phyloP scores from a whole-genome alignment of 352 stramenopile genomes.

The Globisporangium abappressorium region DNA sequence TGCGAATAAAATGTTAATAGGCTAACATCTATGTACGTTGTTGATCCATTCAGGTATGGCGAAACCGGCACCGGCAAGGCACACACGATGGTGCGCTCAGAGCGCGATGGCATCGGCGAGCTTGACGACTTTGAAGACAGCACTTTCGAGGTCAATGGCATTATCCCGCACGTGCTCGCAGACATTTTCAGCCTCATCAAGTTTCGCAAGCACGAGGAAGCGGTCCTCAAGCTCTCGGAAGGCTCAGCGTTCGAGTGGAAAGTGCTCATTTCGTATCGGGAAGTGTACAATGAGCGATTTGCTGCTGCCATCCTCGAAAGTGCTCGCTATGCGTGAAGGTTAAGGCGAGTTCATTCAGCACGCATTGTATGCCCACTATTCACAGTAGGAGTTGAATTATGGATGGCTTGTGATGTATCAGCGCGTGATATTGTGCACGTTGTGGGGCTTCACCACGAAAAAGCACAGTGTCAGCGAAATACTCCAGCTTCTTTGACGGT shows the following conservation, averaged over 20 bases:
- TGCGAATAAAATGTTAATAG: not conserved
- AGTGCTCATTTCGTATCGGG: constrained; percentile 85
- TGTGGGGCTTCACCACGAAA: constrained; percentile 47
- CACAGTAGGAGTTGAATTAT: not conserved
- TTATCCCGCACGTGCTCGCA: constrained; percentile 71
- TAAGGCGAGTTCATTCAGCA: constrained; percentile 23
- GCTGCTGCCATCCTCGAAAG: constrained; percentile 44
- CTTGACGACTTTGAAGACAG: constrained; percentile 45
- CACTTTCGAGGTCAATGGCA: constrained; percentile 55
- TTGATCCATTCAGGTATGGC: constrained; percentile 33
- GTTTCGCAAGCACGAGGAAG: constrained; percentile 53
- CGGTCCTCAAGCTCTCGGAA: constrained; percentile 34
- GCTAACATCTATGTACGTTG: not conserved
- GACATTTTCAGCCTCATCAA: constrained; percentile 70
- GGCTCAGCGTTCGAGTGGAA: constrained; percentile 65
- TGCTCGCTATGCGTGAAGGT: constrained; percentile 44
- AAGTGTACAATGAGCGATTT: constrained; percentile 95
- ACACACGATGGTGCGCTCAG: constrained; percentile 72
- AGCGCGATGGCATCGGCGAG: constrained; percentile 50
- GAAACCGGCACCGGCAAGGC: constrained; percentile 65
- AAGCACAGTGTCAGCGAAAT: constrained; percentile 44
- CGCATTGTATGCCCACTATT: not conserved
- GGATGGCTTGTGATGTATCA: constrained; percentile 8
- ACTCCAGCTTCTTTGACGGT: constrained; percentile 43
- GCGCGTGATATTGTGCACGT: constrained; percentile 49